Evolutionary conservation across 441 rosid species (phyloP), one percentile per base, ranked within the genome.

Genomic region (Cnidoscolus chayamansa): DNA sequence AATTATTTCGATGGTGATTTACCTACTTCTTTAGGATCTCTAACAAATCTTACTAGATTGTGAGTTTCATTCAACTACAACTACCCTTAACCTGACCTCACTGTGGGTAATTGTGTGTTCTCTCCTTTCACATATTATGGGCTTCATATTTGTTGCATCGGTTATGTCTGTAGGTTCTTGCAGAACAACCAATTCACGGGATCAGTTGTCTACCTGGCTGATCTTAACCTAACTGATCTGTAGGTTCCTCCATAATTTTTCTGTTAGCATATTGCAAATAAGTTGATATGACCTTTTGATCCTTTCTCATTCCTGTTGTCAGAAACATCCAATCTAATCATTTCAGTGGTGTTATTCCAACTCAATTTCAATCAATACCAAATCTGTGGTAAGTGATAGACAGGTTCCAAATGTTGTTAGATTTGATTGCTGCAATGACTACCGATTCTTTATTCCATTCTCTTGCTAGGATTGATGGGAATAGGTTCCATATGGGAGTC

Each of bases 261-360:
- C n/a, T 49, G 13, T 55, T 47, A n/a, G 35, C 65, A 49, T 74
- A 71, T 61, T 67, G 70, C 64, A 54, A 15, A 61, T 67, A 56
- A 54, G 49, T 74, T 73, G 69, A 20, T 35, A 13, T 63, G 50
- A 40, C 49, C 64, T 17, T 64, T 66, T 70, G 58, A 76, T 76
- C 59, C 56, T 77, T 71, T 76, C 80, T 76, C 72, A 49, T 61
- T 71, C 77, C 69, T 78, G 13, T 67, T 68, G 16, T 65, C 87
- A 96, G 98, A 83, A 89, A 96, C 81, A 86, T 96, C 61, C 91
- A 87, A 78, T 87, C 84, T 50, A 93, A 93, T 78, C 79, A 87
- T 71, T 96, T 96, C 74, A 90, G 97, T 77, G 97, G 98, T 74
- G 87, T 91, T 69, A 85, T 96, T 78, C 99, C 98, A 40, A 81